Conservation (phyloP, 345 rosid species). For the Toxicodendron radicans region DNA sequence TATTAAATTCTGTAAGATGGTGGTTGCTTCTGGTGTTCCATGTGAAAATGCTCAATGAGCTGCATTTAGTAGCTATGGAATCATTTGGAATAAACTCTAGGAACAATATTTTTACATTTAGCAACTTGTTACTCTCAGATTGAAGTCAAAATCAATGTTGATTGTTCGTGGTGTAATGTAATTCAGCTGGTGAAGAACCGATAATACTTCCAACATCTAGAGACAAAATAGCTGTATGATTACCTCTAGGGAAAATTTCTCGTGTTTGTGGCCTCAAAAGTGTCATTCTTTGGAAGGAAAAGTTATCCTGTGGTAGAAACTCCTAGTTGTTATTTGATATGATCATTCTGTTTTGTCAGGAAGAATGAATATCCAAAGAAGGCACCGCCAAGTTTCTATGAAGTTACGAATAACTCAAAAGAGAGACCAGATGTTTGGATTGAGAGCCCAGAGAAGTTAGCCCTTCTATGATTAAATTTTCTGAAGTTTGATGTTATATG, state of each 20-base stretch:
- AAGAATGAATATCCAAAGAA: slow-evolving; percentile 85
- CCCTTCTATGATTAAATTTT: slow-evolving; percentile 10
- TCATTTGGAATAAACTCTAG: slow-evolving; percentile 9
- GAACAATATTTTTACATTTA: background rate
- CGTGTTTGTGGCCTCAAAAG: background rate
- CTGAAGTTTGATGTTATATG: slow-evolving; percentile 16
- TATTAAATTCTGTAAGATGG: slow-evolving; percentile 1
- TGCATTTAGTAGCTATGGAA: slow-evolving; percentile 8
- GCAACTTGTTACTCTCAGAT: background rate
- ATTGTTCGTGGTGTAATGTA: background rate
- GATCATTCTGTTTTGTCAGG: slow-evolving; percentile 40
- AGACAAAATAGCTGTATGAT: background rate
- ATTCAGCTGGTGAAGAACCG: background rate
- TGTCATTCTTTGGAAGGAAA: background rate
- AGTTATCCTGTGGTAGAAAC: background rate
- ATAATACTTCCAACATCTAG: background rate
- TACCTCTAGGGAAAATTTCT: background rate
- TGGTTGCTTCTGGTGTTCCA: background rate
- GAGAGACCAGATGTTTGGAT: slow-evolving; percentile 99
- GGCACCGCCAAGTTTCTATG: slow-evolving; percentile 81
- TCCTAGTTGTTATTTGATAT: background rate
- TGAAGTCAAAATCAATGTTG: background rate
- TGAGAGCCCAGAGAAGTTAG: slow-evolving; percentile 94
- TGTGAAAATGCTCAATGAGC: background rate
- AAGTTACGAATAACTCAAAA: slow-evolving; percentile 79